Evolutionary conservation across 2,329 filamentous ascomycete species (phyloP).

Genomic region (Acarospora socialis): DNA sequence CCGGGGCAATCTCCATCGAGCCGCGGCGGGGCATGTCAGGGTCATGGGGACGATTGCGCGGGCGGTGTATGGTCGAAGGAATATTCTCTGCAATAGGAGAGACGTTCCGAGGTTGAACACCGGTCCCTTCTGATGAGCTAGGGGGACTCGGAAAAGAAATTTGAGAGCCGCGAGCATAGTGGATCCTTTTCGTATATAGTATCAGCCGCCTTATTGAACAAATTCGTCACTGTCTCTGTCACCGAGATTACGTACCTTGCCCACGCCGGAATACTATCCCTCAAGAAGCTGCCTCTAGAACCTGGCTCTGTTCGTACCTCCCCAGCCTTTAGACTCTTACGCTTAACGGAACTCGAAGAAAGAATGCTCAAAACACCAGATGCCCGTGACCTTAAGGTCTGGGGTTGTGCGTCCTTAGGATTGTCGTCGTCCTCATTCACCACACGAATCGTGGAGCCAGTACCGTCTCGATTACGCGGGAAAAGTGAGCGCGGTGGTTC

Average conservation of each 20-base stretch:
- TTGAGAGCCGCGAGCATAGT: slow-evolving; percentile 11
- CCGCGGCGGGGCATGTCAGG: slow-evolving; percentile 8
- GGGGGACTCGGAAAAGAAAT: slow-evolving; percentile 29
- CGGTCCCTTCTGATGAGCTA: too few relatives aligned
- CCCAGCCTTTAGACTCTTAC: slow-evolving; percentile 6
- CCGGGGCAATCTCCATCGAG: slow-evolving; percentile 34
- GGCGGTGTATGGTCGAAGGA: slow-evolving; percentile 32
- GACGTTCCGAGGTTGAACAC: slow-evolving; percentile 23
- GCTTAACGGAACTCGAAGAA: neutral
- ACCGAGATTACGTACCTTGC: slow-evolving; percentile 9
- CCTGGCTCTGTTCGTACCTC: slow-evolving; percentile 8
- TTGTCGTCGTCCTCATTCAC: slow-evolving; percentile 18
- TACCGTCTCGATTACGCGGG: slow-evolving; percentile 8
- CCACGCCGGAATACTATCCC: slow-evolving; percentile 14
- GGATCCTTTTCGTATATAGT: slow-evolving; percentile 7
- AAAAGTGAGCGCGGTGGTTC: slow-evolving; percentile 4
- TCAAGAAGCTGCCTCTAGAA: slow-evolving; percentile 14
- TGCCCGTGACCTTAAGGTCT: slow-evolving; percentile 13
- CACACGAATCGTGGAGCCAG: slow-evolving; percentile 15
- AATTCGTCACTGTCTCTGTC: neutral
- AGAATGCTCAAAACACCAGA: slow-evolving; percentile 9
- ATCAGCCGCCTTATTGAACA: slow-evolving; percentile 6
- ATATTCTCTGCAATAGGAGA: slow-evolving; percentile 39
- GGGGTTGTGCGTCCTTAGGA: slow-evolving; percentile 14
- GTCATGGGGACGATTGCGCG: slow-evolving; percentile 25